Conservation (phyloP, 1,284 basidiomycete genomes). For the Ganoderma boninense region DNA sequence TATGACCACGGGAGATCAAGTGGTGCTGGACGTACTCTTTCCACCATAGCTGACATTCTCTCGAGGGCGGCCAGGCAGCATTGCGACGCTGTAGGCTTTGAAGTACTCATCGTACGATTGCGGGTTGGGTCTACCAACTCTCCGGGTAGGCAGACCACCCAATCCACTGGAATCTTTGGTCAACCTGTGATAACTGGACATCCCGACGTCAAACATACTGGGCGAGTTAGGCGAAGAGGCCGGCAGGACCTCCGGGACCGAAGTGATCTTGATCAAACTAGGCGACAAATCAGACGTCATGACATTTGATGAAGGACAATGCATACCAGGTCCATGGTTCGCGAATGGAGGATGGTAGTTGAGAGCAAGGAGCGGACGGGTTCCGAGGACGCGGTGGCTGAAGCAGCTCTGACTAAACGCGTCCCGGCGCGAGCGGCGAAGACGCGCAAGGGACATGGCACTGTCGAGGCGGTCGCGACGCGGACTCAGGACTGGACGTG, state of each 20-base stretch:
- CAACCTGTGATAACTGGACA: neutral
- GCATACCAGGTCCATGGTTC: constrained; percentile 70
- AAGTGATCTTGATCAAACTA: constrained; percentile 61
- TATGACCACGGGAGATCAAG: too few species aligned
- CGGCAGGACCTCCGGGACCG: constrained; percentile 51
- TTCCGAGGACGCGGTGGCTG: constrained; percentile 19
- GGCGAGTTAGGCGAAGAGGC: constrained; percentile 68
- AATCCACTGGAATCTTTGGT: constrained; percentile 49
- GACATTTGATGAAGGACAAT: neutral
- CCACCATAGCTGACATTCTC: too few species aligned
- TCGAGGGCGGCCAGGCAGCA: too few species aligned
- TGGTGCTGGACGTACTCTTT: too few species aligned
- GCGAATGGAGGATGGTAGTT: constrained; percentile 18
- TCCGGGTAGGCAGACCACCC: too few species aligned
- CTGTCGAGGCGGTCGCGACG: too few species aligned
- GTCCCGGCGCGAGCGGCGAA: too few species aligned
- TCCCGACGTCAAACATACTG: constrained; percentile 50
- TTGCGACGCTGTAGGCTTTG: too few species aligned
- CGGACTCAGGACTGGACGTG: too few species aligned
- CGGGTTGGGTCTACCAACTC: too few species aligned
- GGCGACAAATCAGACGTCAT: constrained; percentile 31
- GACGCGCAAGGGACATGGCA: too few species aligned
- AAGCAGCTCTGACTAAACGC: constrained; percentile 20
- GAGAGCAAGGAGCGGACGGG: constrained; percentile 16
- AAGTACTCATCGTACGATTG: too few species aligned